Percentiles rank a stretch among this genome's conserved stretches.
Evolutionary conservation across 768 basidiomycete species (phyloP).

Genomic region (Terana coerulea): DNA sequence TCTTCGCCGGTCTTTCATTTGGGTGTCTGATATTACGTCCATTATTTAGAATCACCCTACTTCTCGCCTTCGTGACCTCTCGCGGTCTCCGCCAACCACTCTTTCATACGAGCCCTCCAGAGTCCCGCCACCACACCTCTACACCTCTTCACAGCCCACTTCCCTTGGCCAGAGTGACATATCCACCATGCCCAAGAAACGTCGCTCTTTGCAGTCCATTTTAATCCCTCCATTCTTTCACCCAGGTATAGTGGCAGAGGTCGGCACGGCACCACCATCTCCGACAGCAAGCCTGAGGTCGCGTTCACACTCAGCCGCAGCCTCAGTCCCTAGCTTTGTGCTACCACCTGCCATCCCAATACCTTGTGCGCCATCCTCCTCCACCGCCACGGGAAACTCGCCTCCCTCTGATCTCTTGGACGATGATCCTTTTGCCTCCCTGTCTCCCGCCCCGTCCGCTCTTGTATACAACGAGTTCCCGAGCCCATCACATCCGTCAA

Average conservation of each 20-base stretch:
- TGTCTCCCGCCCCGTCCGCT: slow-evolving; percentile 29
- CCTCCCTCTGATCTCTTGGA: slow-evolving; percentile 47
- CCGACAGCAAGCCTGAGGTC: slow-evolving; percentile 5
- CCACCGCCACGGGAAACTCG: slow-evolving; percentile 21
- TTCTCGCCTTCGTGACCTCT: background rate
- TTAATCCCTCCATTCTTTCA: slow-evolving; percentile 46
- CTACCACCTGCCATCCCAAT: slow-evolving; percentile 15
- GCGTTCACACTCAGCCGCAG: slow-evolving; percentile 14
- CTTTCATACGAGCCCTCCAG: background rate
- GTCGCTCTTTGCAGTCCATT: slow-evolving; percentile 51
- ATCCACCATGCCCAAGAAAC: slow-evolving; percentile 43
- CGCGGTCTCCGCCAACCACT: slow-evolving; percentile 6
- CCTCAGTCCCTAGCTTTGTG: slow-evolving; percentile 13
- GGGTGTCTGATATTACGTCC: background rate
- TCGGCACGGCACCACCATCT: background rate
- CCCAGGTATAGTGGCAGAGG: slow-evolving; percentile 8
- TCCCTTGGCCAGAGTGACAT: background rate
- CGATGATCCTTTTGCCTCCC: slow-evolving; percentile 72
- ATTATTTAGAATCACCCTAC: background rate
- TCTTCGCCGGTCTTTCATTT: background rate
- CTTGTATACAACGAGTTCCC: background rate
- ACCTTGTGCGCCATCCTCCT: slow-evolving; percentile 7
- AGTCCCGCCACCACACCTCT: background rate
- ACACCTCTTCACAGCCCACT: background rate
- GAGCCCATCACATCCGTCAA: no score